Evolutionary conservation across 2,329 filamentous ascomycete species (phyloP).

Genomic region (Colletotrichum aenigma): DNA sequence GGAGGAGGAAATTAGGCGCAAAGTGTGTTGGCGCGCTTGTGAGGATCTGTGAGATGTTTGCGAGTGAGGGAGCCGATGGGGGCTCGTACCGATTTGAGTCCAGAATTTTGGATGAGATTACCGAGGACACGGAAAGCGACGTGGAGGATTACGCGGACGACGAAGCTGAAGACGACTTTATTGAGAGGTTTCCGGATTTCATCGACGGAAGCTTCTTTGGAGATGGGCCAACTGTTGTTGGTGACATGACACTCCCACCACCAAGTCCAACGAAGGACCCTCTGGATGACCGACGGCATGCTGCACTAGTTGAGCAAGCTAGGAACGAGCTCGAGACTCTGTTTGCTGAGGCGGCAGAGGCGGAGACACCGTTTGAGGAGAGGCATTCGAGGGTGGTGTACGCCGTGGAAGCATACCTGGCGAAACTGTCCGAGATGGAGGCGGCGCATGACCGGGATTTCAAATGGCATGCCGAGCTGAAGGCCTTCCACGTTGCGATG

Average conservation of each 20-base stretch:
- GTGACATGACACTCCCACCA: background rate
- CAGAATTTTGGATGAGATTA: background rate
- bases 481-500: background rate
- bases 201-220: background rate
- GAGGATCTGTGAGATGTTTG: conserved; percentile 16
- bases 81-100: background rate
- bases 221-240: background rate
- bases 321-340: background rate
- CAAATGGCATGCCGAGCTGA: conserved; percentile 5
- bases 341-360: background rate
- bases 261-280: background rate
- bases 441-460: conserved; percentile 12
- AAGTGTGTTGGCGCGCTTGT: conserved; percentile 3
- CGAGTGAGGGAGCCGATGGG: background rate
- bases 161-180: background rate
- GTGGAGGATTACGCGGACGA: background rate
- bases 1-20: background rate
- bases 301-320: background rate
- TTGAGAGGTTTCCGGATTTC: conserved; percentile 1
- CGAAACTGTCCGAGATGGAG: background rate
- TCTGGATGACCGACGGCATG: background rate
- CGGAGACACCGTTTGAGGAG: conserved; percentile 5
- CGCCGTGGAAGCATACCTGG: conserved; percentile 11
- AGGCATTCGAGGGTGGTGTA: conserved; percentile 6
- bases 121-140: background rate